Conservation (phyloP, 2,329 filamentous ascomycete species). For the Didymella arachidicola region DNA sequence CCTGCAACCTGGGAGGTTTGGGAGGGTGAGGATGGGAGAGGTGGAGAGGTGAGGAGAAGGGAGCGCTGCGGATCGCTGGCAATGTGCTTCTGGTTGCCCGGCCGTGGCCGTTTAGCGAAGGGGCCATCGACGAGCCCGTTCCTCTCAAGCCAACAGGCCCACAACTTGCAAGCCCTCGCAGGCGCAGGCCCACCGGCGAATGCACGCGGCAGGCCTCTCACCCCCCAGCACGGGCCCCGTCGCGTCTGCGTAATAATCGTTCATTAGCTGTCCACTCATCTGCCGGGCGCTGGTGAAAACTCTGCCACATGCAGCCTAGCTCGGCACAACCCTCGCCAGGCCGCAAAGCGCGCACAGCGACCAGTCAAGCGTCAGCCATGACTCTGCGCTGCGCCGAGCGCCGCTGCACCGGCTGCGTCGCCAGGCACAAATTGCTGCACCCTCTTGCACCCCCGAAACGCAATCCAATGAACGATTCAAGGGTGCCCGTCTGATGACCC, state of each 20-base stretch:
- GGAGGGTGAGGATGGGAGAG: slow-evolving; percentile 9
- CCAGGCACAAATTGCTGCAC: slow-evolving; percentile 40
- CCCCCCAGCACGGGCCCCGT: slow-evolving; percentile 9
- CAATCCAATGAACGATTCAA: slow-evolving; percentile 37
- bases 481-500: slow-evolving; percentile 33
- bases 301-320: slow-evolving; percentile 34
- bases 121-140: slow-evolving; percentile 20
- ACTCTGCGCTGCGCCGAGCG: slow-evolving; percentile 26
- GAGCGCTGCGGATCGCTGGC: slow-evolving; percentile 18
- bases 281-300: slow-evolving; percentile 27
- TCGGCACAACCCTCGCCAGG: slow-evolving; percentile 25
- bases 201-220: slow-evolving; percentile 2
- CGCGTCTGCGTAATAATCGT: slow-evolving; percentile 30
- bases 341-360: slow-evolving; percentile 27
- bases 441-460: slow-evolving; percentile 24
- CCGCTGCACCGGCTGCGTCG: slow-evolving; percentile 29
- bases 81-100: slow-evolving; percentile 22
- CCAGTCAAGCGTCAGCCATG: slow-evolving; percentile 23
- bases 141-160: slow-evolving; percentile 7
- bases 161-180: slow-evolving; percentile 4
- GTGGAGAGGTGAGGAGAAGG: slow-evolving; percentile 21
- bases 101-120: slow-evolving; percentile 29
- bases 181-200: not conserved
- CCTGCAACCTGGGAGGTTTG: slow-evolving; percentile 28
- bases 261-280: slow-evolving; percentile 32